phyloP scores from a whole-genome alignment of 768 basidiomycete species.

The Mrakia hoshinonis region DNA sequence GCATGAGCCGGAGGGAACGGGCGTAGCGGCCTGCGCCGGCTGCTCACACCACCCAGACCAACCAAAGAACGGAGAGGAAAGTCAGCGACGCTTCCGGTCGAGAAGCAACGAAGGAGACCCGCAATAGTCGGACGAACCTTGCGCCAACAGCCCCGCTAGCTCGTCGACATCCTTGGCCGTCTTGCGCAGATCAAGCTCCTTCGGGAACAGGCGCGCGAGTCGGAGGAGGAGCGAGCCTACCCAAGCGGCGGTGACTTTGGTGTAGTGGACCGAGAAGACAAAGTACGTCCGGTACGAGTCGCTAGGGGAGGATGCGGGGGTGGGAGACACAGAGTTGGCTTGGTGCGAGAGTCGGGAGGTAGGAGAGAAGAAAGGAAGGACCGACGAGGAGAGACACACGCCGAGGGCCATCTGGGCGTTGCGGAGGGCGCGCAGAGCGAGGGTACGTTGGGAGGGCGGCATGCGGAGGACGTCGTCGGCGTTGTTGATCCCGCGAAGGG shows the following conservation, averaged over 20 bases:
- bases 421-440: slow-evolving; percentile 72
- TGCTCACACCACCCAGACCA: slow-evolving; percentile 37
- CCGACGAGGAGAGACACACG: slow-evolving; percentile 55
- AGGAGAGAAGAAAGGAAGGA: background rate
- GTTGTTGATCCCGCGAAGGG: slow-evolving; percentile 52
- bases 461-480: slow-evolving; percentile 78
- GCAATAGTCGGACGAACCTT: slow-evolving; percentile 54
- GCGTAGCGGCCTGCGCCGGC: slow-evolving; percentile 92
- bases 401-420: slow-evolving; percentile 74
- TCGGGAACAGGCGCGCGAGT: slow-evolving; percentile 75
- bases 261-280: slow-evolving; percentile 12
- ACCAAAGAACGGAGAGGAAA: background rate
- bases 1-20: slow-evolving; percentile 76
- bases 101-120: background rate
- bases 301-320: background rate
- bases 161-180: slow-evolving; percentile 70
- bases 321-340: background rate
- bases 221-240: slow-evolving; percentile 81
- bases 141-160: slow-evolving; percentile 63
- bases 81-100: slow-evolving; percentile 22
- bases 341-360: too few relatives aligned
- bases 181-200: slow-evolving; percentile 65
- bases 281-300: slow-evolving; percentile 12
- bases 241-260: slow-evolving; percentile 73
- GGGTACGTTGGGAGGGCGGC: slow-evolving; percentile 62